phyloP scores from a whole-genome alignment of 345 rosid species.

The Moricandia moricandioides region DNA sequence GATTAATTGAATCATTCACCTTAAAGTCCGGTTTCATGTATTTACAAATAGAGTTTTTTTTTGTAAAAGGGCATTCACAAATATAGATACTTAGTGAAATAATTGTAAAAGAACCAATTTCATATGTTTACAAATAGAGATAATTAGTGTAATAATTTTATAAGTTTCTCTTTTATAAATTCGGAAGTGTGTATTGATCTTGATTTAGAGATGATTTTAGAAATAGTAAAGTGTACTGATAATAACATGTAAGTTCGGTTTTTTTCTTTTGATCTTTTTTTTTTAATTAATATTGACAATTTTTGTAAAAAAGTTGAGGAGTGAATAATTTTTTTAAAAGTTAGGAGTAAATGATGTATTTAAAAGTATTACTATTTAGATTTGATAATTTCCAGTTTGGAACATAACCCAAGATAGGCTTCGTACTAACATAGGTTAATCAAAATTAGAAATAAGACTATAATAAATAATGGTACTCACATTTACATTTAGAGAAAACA shows the following conservation, averaged over 20 bases:
- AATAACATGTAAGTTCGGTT: no score
- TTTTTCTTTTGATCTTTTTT: background rate
- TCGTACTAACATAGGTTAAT: background rate
- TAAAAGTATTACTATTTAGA: no score
- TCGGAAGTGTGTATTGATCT: no score
- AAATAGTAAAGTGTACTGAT: background rate
- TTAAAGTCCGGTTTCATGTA: background rate
- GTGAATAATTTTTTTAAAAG: background rate
- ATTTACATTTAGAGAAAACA: background rate
- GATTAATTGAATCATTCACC: background rate
- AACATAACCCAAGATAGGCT: background rate
- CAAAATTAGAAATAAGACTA: background rate
- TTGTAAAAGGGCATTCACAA: no score
- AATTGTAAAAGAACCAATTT: background rate
- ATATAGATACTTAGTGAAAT: background rate
- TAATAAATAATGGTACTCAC: background rate
- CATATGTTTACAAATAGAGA: background rate
- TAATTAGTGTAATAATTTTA: background rate
- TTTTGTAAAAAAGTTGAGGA: background rate
- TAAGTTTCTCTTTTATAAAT: no score
- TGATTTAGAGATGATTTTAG: background rate
- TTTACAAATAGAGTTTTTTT: background rate
- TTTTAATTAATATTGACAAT: background rate
- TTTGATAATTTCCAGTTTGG: background rate
- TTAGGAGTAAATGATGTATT: background rate